Evolutionary conservation across 2,329 filamentous ascomycete species (phyloP).

Genomic region (Penicillium rolfsii): DNA sequence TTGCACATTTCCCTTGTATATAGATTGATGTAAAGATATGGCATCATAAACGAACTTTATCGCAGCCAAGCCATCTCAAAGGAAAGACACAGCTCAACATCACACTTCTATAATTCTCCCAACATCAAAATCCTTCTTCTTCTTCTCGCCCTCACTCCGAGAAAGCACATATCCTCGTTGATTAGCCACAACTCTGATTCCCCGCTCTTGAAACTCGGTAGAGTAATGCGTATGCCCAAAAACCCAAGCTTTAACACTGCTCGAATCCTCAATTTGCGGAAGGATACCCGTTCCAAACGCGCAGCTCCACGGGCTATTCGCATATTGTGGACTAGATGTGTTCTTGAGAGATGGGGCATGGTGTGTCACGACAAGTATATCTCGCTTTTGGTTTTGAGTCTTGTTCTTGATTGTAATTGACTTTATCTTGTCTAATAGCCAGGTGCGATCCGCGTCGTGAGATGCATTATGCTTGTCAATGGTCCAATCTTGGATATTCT

Average conservation of each 20-base stretch:
- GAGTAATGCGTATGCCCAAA: constrained; percentile 3
- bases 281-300: background rate
- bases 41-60: too few relatives aligned
- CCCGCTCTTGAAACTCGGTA: background rate
- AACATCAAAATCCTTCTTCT: background rate
- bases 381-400: background rate
- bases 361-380: background rate
- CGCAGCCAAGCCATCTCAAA: too few relatives aligned
- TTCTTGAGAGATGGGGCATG: background rate
- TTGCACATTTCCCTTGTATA: too few relatives aligned
- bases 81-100: background rate
- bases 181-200: background rate
- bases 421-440: background rate
- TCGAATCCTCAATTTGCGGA: background rate
- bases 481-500: background rate
- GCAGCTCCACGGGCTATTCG: background rate
- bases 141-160: background rate
- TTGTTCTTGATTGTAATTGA: background rate
- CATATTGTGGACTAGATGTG: background rate
- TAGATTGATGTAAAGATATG: too few relatives aligned
- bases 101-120: background rate
- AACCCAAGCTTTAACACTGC: background rate
- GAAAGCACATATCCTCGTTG: background rate
- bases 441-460: background rate
- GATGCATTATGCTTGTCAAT: background rate